Evolutionary conservation across 129 eudicot genomes (phyloP), one percentile per base, ranked within the genome.

Genomic region (Flaveria sonorensis): DNA sequence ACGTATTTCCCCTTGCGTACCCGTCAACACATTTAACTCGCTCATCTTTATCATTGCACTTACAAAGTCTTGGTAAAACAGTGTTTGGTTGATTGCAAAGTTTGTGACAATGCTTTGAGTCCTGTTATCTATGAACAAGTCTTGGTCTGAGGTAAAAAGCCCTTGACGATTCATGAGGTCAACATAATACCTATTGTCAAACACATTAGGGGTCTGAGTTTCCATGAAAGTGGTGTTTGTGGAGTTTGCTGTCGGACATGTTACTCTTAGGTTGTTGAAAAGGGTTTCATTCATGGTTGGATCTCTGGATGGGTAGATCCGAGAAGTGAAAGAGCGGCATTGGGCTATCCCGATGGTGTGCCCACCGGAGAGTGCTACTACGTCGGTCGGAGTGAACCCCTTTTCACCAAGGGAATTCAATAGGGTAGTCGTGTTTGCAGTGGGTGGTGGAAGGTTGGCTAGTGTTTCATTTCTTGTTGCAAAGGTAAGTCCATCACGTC

Each of bases 161-260:
- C 94, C 97, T 50, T 87, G 90, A 2, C 87, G 85, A 19, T 87
- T 85, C 89, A 89, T 84, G 32, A 92, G 84, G 66, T 85, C 85
- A 12, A 87, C 86, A 55, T 87, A 92, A 70, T 92, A 92, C 68
- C 81, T 85, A 61, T 89, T 92, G 56, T 92, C 97, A 24, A 91
- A 91, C 32, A 48, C 23, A 55, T 91, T 77, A 0, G 97, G 95
- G n/a, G 92, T 60, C 1, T 85, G 87, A 20, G 83, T 75, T 81
- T 91, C 97, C 77, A 82, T 46, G 47, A 75, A 66, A 7, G 84
- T 80, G 18, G 88, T 86, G 80, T 84, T 85, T 72, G 62, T 74
- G 10, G 89, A 53, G 61, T 69, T 83, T 0, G 55, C 0, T 10
- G 75, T 30, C 16, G 89, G 89, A 26, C 97, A 91, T 4, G 69